Evolutionary conservation across 1,284 basidiomycete genomes (phyloP).

Genomic region (Golubevia sp.): DNA sequence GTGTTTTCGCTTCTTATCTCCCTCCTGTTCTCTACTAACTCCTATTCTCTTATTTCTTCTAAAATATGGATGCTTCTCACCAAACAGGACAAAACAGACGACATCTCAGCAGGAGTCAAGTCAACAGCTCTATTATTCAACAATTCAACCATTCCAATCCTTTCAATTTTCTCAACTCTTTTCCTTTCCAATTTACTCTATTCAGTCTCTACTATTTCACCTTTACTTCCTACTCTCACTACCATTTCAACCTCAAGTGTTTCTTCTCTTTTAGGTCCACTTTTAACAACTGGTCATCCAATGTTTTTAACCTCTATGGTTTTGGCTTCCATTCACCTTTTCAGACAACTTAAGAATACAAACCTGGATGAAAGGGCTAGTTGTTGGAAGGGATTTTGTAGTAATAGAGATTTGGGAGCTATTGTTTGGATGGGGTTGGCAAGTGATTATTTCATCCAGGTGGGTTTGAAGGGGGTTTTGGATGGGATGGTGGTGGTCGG

Average conservation of each 20-base stretch:
- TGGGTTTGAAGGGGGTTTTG: too few relatives aligned
- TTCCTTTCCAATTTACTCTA: conserved; percentile 77
- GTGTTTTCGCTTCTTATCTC: background rate
- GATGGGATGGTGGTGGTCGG: background rate
- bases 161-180: conserved; percentile 75
- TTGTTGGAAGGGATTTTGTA: conserved; percentile 88
- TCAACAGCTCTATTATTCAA: conserved; percentile 93
- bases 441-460: conserved; percentile 71
- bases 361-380: conserved; percentile 79
- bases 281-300: conserved; percentile 68
- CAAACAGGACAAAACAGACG: conserved; percentile 87
- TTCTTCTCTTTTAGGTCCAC: conserved; percentile 72
- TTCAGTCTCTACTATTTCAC: conserved; percentile 63
- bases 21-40: background rate
- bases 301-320: conserved; percentile 78
- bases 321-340: conserved; percentile 77
- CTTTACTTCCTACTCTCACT: background rate
- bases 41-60: background rate
- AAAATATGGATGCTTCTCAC: background rate
- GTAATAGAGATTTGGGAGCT: conserved; percentile 85
- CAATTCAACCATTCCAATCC: conserved; percentile 74
- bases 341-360: conserved; percentile 72
- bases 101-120: conserved; percentile 83
- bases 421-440: conserved; percentile 84
- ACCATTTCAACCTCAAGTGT: background rate